Percentiles rank a stretch among this genome's conserved stretches.
Evolutionary conservation across 495 filamentous ascomycete species (phyloP).

Genomic region (Penicillium parvum): DNA sequence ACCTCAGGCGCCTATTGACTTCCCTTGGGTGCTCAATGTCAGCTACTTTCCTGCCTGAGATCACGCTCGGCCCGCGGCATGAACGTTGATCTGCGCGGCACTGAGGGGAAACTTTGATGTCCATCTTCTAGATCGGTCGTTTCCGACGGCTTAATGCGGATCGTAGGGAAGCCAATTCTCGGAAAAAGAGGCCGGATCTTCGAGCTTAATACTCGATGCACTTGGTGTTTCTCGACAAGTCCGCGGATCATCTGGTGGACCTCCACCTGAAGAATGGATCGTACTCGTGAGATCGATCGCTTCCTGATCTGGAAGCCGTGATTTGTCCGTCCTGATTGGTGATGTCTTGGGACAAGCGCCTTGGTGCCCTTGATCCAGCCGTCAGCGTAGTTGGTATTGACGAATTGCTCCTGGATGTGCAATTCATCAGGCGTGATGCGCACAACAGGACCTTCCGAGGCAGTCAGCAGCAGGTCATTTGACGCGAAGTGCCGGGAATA

Average conservation of each 20-base stretch:
- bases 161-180: neutral
- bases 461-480: neutral
- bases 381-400: conserved; percentile 8
- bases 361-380: conserved; percentile 20
- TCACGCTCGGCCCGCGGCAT: too few relatives aligned
- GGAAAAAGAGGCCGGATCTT: conserved; percentile 1
- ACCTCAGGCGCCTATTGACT: conserved; percentile 4
- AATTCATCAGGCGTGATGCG: conserved; percentile 26
- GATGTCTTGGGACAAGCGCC: neutral
- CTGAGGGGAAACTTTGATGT: neutral
- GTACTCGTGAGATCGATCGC: conserved; percentile 14
- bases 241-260: conserved; percentile 14
- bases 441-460: conserved; percentile 19
- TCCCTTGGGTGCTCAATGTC: too few relatives aligned
- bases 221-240: conserved; percentile 15
- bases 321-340: conserved; percentile 1
- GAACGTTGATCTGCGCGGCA: conserved; percentile 1
- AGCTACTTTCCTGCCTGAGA: too few relatives aligned
- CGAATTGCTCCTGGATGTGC: conserved; percentile 17
- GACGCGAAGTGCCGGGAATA: neutral
- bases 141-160: neutral
- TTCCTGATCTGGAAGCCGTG: conserved; percentile 10
- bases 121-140: conserved; percentile 14
- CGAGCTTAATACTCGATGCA: conserved; percentile 9
- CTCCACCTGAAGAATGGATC: conserved; percentile 19